A percentile compares a stretch with the other conserved stretches of the same genome.
Evolutionary conservation across 306 rosid species (phyloP).

Genomic region (Gastrolobium villosum): DNA sequence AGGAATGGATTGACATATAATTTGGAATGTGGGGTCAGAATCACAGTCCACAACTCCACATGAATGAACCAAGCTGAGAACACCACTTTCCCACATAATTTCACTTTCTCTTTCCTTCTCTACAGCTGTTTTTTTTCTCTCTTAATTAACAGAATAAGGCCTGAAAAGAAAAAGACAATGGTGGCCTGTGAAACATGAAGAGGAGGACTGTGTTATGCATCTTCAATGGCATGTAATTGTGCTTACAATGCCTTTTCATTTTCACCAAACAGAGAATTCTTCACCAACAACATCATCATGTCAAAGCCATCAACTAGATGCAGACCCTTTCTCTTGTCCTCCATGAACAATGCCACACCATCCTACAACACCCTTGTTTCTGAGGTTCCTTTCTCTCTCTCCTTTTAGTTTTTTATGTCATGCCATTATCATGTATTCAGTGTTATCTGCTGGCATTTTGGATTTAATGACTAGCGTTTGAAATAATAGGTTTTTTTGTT

Average conservation of each 20-base stretch:
- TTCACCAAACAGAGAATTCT: slow-evolving; percentile 56
- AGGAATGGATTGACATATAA: slow-evolving; percentile 54
- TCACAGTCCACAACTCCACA: slow-evolving; percentile 73
- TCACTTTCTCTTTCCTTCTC: slow-evolving; percentile 18
- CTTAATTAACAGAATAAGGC: slow-evolving; percentile 16
- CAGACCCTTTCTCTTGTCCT: slow-evolving; percentile 61
- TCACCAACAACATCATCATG: slow-evolving; percentile 43
- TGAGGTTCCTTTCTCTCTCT: slow-evolving; percentile 61
- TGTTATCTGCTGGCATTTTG: slow-evolving; percentile 29
- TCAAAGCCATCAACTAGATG: slow-evolving; percentile 53
- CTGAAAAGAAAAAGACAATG: slow-evolving; percentile 54
- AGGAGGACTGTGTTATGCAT: slow-evolving; percentile 63
- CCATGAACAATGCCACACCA: slow-evolving; percentile 58
- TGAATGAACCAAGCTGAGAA: slow-evolving; percentile 45
- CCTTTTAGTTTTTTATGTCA: neutral
- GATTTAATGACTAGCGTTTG: slow-evolving; percentile 23
- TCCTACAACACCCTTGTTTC: slow-evolving; percentile 80
- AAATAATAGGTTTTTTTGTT: slow-evolving; percentile 9
- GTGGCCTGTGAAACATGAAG: slow-evolving; percentile 73
- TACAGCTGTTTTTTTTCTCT: neutral
- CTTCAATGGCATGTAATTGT: slow-evolving; percentile 89
- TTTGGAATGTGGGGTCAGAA: slow-evolving; percentile 53
- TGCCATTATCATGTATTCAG: slow-evolving; percentile 24
- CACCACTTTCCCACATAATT: slow-evolving; percentile 54
- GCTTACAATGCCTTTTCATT: slow-evolving; percentile 65